These are phyloP conservation scores for Linnemannia hyalina DNA, from an alignment of 192 early-diverging fungal species.

Conservation along the genomic window DNA sequence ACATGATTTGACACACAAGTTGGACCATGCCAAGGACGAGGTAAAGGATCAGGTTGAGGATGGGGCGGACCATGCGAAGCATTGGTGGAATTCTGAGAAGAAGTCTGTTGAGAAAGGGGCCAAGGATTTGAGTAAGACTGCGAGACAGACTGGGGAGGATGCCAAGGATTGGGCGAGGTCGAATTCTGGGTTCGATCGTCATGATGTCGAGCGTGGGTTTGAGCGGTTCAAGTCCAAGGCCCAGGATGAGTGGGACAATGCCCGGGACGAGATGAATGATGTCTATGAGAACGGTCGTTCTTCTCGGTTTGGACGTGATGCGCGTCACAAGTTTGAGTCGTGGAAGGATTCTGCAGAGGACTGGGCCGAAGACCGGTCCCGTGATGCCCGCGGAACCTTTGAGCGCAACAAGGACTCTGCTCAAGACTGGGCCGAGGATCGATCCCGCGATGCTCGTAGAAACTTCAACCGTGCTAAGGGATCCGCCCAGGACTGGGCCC, in stretches of 20 bases:
- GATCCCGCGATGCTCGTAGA: slow-evolving; percentile 16
- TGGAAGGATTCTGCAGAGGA: slow-evolving; percentile 17
- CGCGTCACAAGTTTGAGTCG: slow-evolving; percentile 4
- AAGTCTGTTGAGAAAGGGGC: slow-evolving; percentile 10
- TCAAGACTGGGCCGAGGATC: slow-evolving; percentile 18
- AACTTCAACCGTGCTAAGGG: slow-evolving; percentile 20
- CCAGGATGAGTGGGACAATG: slow-evolving; percentile 25
- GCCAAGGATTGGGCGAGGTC: slow-evolving; percentile 6
- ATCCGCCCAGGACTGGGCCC: slow-evolving; percentile 31
- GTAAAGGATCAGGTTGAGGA: slow-evolving; percentile 18
- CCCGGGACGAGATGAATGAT: slow-evolving; percentile 26
- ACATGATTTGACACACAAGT: slow-evolving; percentile 3
- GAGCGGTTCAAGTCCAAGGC: slow-evolving; percentile 30
- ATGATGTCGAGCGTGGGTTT: slow-evolving; percentile 39
- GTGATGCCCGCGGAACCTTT: background rate
- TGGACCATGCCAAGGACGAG: slow-evolving; percentile 21
- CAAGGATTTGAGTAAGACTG: slow-evolving; percentile 22
- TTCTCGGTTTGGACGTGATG: background rate
- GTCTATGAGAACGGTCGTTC: slow-evolving; percentile 6
- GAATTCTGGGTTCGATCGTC: slow-evolving; percentile 12
- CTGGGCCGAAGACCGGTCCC: slow-evolving; percentile 33
- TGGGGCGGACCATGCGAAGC: slow-evolving; percentile 12
- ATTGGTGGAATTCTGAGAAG: slow-evolving; percentile 30
- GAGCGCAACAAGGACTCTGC: slow-evolving; percentile 4
- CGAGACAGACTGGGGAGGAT: background rate